Conservation (phyloP, 768 basidiomycete species). For the Gautieria morchelliformis region DNA sequence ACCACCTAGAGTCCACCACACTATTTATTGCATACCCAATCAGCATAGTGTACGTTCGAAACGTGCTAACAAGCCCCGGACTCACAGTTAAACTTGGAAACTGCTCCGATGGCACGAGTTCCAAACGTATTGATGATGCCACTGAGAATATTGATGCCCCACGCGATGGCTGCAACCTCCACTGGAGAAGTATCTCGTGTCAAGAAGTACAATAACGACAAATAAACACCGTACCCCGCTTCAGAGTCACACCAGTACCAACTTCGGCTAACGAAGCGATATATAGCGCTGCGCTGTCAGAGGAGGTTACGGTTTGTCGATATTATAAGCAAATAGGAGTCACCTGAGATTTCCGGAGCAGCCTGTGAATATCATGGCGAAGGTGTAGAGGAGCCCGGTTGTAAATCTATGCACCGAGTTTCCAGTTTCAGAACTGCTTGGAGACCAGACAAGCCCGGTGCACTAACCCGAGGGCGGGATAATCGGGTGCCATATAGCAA, state of each 20-base stretch:
- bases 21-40: constrained; percentile 6
- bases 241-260: constrained; percentile 32
- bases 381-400: constrained; percentile 53
- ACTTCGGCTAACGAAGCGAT: constrained; percentile 47
- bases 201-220: neutral
- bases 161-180: constrained; percentile 44
- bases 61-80: neutral
- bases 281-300: constrained; percentile 38
- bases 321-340: neutral
- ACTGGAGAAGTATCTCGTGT: constrained; percentile 14
- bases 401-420: constrained; percentile 19
- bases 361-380: constrained; percentile 50
- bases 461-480: constrained; percentile 44
- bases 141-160: constrained; percentile 46
- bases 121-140: constrained; percentile 48
- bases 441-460: no score
- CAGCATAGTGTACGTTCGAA: neutral
- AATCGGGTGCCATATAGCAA: constrained; percentile 47
- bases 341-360: constrained; percentile 49
- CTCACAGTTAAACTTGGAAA: constrained; percentile 6
- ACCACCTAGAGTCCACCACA: constrained; percentile 56
- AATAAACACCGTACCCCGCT: constrained; percentile 15
- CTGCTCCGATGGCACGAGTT: constrained; percentile 41
- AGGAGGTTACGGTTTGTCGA: neutral
- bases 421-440: neutral